Conservation (phyloP, 2,329 filamentous ascomycete species). For the Cladorrhinum sp. region DNA sequence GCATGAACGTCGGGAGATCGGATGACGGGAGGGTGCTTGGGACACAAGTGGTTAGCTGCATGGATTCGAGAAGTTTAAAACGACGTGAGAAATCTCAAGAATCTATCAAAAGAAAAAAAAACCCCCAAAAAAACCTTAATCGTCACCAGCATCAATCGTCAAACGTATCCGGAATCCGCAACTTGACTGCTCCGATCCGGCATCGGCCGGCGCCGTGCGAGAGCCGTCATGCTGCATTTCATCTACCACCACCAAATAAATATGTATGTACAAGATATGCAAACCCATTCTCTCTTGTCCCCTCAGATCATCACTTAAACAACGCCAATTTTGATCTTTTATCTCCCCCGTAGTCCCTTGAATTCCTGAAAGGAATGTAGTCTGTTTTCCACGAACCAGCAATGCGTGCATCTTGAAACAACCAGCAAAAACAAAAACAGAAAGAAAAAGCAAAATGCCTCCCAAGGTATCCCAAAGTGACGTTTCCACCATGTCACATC, state of each 20-base stretch:
- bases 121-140: not conserved
- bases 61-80: not conserved
- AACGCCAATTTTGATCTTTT: not conserved
- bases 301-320: no score
- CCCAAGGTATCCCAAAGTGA: not conserved
- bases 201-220: conserved; percentile 24
- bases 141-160: not conserved
- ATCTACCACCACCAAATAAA: not conserved
- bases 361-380: not conserved
- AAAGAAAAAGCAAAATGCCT: not conserved
- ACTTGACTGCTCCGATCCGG: not conserved
- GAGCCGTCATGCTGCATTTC: not conserved
- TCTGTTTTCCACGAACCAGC: conserved; percentile 7
- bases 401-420: conserved; percentile 1
- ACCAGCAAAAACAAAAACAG: not conserved
- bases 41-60: not conserved
- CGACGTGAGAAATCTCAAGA: not conserved
- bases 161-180: not conserved
- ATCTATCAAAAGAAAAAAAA: not conserved
- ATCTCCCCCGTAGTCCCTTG: not conserved
- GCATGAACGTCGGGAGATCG: not conserved
- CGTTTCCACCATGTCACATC: not conserved
- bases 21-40: not conserved
- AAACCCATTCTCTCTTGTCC: not conserved
- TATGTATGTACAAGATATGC: not conserved